Conservation (phyloP, 495 filamentous ascomycete genomes). For the Hypoxylon fuscum region DNA sequence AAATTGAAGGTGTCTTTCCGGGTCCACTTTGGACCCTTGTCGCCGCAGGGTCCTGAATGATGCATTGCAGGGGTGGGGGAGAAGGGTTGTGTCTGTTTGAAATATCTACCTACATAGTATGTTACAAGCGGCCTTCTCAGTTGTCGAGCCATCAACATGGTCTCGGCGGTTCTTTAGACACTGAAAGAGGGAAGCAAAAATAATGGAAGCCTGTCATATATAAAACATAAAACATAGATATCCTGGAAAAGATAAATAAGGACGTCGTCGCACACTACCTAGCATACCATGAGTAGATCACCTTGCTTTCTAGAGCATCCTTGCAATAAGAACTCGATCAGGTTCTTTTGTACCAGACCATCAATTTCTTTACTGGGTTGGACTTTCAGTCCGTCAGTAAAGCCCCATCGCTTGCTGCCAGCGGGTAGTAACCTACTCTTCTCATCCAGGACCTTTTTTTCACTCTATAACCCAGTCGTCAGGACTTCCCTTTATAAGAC, state of each 20-base stretch:
- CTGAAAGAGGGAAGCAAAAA: not conserved
- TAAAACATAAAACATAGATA: not conserved
- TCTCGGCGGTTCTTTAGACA: not conserved
- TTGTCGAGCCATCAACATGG: not conserved
- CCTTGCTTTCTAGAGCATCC: slow-evolving; percentile 21
- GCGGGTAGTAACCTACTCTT: slow-evolving; percentile 25
- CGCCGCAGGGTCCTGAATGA: slow-evolving; percentile 20
- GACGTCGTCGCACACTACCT: slow-evolving; percentile 31
- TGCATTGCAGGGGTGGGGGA: slow-evolving; percentile 28
- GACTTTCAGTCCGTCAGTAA: slow-evolving; percentile 30
- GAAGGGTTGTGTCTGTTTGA: not conserved
- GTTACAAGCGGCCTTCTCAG: not conserved
- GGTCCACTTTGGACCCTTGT: slow-evolving; percentile 24
- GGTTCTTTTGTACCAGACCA: slow-evolving; percentile 13
- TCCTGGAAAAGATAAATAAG: slow-evolving; percentile 28
- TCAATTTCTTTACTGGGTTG: slow-evolving; percentile 14
- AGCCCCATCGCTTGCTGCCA: slow-evolving; percentile 35
- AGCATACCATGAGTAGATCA: slow-evolving; percentile 28
- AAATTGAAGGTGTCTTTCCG: slow-evolving; percentile 20
- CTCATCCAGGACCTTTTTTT: not conserved
- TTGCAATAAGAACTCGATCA: slow-evolving; percentile 22
- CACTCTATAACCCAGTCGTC: slow-evolving; percentile 6
- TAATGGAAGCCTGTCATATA: not conserved
- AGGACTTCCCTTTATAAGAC: slow-evolving; percentile 5
- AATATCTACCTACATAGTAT: not conserved